phyloP scores from a whole-genome alignment of 2,329 filamentous ascomycete genomes.

The Trichoderma sp. region DNA sequence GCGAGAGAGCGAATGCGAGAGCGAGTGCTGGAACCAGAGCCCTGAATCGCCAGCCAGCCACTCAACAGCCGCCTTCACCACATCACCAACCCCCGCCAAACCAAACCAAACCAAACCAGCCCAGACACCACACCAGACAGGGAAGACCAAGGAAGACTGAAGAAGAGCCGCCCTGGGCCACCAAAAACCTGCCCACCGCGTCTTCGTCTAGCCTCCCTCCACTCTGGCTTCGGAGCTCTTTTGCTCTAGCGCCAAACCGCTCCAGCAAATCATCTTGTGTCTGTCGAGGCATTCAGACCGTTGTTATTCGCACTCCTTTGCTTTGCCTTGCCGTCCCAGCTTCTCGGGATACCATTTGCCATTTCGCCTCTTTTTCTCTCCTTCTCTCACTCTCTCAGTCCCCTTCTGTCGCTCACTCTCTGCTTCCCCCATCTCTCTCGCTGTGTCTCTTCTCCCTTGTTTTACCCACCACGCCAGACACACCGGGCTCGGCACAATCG shows the following conservation, averaged over 20 bases:
- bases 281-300: neutral
- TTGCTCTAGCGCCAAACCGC: conserved; percentile 11
- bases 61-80: no score
- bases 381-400: neutral
- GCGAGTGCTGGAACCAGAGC: neutral
- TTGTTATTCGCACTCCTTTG: conserved; percentile 13
- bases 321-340: neutral
- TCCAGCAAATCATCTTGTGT: conserved; percentile 15
- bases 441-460: neutral
- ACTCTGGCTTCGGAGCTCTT: conserved; percentile 3
- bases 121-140: neutral
- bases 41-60: neutral
- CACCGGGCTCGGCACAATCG: neutral
- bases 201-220: conserved; percentile 8
- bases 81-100: neutral
- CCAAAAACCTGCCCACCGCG: conserved; percentile 14
- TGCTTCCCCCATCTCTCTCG: neutral
- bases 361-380: neutral
- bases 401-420: conserved; percentile 1
- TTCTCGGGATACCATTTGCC: conserved; percentile 5
- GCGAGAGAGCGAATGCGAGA: neutral
- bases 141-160: neutral
- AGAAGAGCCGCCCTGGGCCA: neutral
- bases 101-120: neutral
- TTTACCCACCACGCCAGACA: neutral